Conservation (phyloP, 108 stramenopile genomes). For the Chaetoceros muelleri region DNA sequence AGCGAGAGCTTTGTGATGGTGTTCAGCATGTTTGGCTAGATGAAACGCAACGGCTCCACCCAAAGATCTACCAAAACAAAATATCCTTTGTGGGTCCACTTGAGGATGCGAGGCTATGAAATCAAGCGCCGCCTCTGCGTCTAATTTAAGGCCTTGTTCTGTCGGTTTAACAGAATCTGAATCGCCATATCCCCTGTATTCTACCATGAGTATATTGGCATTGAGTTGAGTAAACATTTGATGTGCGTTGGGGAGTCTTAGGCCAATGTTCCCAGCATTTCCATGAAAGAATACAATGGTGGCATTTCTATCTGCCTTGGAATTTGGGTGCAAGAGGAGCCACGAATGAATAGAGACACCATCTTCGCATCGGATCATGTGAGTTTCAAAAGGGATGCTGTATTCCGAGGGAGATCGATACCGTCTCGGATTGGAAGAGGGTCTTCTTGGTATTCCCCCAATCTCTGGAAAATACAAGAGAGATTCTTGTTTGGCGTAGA, state of each 20-base stretch:
- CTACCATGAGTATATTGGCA: slow-evolving; percentile 79
- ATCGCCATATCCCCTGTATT: slow-evolving; percentile 91
- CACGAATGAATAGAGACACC: slow-evolving; percentile 72
- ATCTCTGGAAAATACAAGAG: slow-evolving; percentile 72
- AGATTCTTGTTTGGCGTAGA: slow-evolving; percentile 66
- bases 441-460: slow-evolving; percentile 47
- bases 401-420: slow-evolving; percentile 66
- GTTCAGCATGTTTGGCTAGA: slow-evolving; percentile 57
- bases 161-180: slow-evolving; percentile 47
- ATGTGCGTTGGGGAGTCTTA: slow-evolving; percentile 80
- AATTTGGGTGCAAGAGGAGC: slow-evolving; percentile 57
- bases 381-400: slow-evolving; percentile 46
- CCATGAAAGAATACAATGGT: slow-evolving; percentile 95
- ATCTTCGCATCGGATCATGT: slow-evolving; percentile 49
- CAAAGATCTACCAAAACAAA: slow-evolving; percentile 82
- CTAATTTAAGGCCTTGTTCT: slow-evolving; percentile 75
- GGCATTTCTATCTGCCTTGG: slow-evolving; percentile 27
- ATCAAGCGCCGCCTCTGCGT: slow-evolving; percentile 74
- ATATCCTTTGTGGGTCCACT: slow-evolving; percentile 52
- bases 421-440: slow-evolving; percentile 46
- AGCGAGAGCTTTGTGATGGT: slow-evolving; percentile 32
- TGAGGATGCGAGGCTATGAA: slow-evolving; percentile 26
- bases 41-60: slow-evolving; percentile 93
- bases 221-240: slow-evolving; percentile 57
- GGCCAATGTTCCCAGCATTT: slow-evolving; percentile 96